Base-by-base conservation (phyloP, 1,139 yeast species). In the Lodderomyces theae region DNA sequence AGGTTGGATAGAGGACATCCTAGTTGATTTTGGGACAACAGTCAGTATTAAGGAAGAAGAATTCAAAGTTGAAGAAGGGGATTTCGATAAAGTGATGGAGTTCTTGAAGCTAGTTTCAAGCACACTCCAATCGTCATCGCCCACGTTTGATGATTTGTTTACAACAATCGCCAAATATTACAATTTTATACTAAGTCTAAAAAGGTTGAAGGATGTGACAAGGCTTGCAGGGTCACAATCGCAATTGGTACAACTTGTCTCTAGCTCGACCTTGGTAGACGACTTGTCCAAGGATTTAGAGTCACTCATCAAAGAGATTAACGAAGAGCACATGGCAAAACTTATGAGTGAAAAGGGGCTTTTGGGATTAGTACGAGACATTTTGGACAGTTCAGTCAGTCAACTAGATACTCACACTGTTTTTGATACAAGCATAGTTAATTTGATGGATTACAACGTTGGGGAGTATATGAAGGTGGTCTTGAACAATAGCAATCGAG, bases 1-100 rank as follows among this genome's bases (percentile, higher is more conserved):
- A 34, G 49, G 57, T 41, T 64, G 72, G 72, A 49, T 63, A 29
- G 57, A 55, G 6, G 50, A 46, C 19, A 54, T 51, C 4, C 32
- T 32, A 4, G 42, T 57, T 5, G 42, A 40, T 11, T 52, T 59
- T 39, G 39, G 31, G 6, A n/a, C n/a, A n/a, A n/a, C n/a, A n/a
- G n/a, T n/a, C n/a, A n/a, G n/a, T n/a, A n/a, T n/a, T n/a, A n/a
- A n/a, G n/a, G n/a, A n/a, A n/a, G n/a, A n/a, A n/a, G n/a, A n/a
- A n/a, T n/a, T 5, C 13, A 11, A 9, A 3, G 24, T 15, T 6
- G 5, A 5, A 18, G 15, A 10, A 18, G 19, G 17, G 11, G 16
- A 19, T n/a, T 31, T 19, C 12, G 24, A 31, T n/a, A 21, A 18
- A 18, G 11, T 19, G 6, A 19, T 31, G 34, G 34, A 9, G 4